Conservation (phyloP, 352 stramenopile species). For the Pythium guiyangense region DNA sequence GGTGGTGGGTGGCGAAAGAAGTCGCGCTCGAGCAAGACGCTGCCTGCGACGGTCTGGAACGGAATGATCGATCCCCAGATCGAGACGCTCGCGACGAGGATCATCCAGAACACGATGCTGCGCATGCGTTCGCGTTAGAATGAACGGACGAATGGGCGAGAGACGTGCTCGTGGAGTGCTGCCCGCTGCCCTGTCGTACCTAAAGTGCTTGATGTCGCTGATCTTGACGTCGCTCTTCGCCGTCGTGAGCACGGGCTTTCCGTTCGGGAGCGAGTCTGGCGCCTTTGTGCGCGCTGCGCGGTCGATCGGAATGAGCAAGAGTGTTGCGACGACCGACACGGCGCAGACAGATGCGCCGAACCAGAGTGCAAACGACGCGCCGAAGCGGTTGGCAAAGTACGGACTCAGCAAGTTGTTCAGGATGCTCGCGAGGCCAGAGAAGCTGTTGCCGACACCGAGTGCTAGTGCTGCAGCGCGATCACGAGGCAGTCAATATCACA, state of each 20-base stretch:
- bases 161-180: too few species aligned
- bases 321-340: constrained; percentile 33
- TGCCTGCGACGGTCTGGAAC: constrained; percentile 81
- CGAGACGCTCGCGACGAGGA: constrained; percentile 56
- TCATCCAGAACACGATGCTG: constrained; percentile 63
- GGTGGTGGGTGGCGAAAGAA: constrained; percentile 32
- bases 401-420: constrained; percentile 76
- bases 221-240: constrained; percentile 20
- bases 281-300: constrained; percentile 11
- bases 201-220: constrained; percentile 40
- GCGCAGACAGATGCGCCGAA: constrained; percentile 48
- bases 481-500: too few species aligned
- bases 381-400: constrained; percentile 50
- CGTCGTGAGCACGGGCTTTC: constrained; percentile 6
- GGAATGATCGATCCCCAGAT: constrained; percentile 81
- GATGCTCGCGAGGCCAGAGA: constrained; percentile 67
- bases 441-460: constrained; percentile 69
- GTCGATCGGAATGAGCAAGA: constrained; percentile 59
- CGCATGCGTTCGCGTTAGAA: background rate
- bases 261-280: constrained; percentile 32
- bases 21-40: constrained; percentile 76
- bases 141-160: background rate
- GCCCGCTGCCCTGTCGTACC: constrained; percentile 4
- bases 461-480: constrained; percentile 41
- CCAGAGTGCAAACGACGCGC: constrained; percentile 59